A percentile compares a stretch with the other conserved stretches of the same genome.
These are phyloP conservation scores for Trichoderma erinaceum DNA, from an alignment of 495 filamentous ascomycete species.

Conservation along the genomic window DNA sequence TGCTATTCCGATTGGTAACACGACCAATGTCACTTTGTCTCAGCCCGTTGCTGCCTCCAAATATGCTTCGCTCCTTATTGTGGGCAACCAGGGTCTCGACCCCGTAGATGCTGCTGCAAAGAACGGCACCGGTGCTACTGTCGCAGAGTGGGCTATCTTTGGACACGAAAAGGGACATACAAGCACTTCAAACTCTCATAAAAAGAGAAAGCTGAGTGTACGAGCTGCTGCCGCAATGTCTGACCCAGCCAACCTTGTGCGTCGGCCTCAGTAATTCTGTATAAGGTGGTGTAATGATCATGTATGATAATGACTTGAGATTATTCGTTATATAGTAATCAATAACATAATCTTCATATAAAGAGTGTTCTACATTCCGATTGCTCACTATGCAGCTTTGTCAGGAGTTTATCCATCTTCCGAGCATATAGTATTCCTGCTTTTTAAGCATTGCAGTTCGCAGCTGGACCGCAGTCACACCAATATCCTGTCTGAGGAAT, in stretches of 20 bases:
- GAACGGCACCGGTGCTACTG: constrained; percentile 1
- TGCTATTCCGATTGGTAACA: constrained; percentile 6
- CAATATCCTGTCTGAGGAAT: neutral
- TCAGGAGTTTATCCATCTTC: neutral
- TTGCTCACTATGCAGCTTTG: no score
- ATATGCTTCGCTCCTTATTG: neutral
- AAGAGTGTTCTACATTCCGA: no score
- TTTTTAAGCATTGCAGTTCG: neutral
- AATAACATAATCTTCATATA: no score
- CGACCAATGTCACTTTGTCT: neutral
- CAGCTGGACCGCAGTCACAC: neutral
- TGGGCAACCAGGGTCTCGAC: constrained; percentile 2
- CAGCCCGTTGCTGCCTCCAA: neutral
- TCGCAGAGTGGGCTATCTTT: constrained; percentile 1
- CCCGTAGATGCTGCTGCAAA: neutral
- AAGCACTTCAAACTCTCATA: neutral
- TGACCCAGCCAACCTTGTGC: neutral
- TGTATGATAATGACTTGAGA: neutral
- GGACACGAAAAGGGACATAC: neutral
- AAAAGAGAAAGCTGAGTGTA: neutral
- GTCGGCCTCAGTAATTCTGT: neutral
- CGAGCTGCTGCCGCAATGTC: neutral
- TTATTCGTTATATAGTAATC: no score
- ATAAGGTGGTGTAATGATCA: neutral
- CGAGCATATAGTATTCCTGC: neutral